A percentile compares a stretch with the other conserved stretches of the same genome.
These are phyloP conservation scores for Bimuria novae-zelandiae DNA, from an alignment of 2,329 filamentous ascomycete species.

Conservation along the genomic window DNA sequence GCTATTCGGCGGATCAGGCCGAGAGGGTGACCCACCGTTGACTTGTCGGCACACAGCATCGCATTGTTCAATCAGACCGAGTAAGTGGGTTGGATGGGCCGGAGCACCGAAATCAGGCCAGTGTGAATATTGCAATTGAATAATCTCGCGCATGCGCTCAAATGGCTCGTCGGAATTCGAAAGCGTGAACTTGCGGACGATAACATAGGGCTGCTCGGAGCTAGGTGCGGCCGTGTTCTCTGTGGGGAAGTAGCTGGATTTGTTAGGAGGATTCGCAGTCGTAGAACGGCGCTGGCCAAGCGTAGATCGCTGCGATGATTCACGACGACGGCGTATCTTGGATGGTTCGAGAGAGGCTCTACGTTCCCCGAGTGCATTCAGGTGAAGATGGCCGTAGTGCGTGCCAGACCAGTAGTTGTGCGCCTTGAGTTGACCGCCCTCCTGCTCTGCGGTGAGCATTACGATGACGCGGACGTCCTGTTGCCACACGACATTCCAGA, in stretches of 20 bases:
- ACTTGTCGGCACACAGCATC: slow-evolving; percentile 68
- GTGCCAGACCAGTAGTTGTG: slow-evolving; percentile 88
- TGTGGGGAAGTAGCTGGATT: slow-evolving; percentile 35
- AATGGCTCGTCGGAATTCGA: slow-evolving; percentile 79
- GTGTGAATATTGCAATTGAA: slow-evolving; percentile 90
- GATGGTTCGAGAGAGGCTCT: slow-evolving; percentile 73
- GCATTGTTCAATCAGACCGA: slow-evolving; percentile 87
- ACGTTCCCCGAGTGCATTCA: slow-evolving; percentile 80
- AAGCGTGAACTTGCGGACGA: slow-evolving; percentile 84
- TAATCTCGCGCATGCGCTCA: slow-evolving; percentile 85
- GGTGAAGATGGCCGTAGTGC: slow-evolving; percentile 75
- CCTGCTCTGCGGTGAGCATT: slow-evolving; percentile 92
- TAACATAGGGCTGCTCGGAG: slow-evolving; percentile 72
- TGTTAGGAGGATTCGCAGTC: slow-evolving; percentile 25
- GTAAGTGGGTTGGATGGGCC: slow-evolving; percentile 82
- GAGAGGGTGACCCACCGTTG: slow-evolving; percentile 56
- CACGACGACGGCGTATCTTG: slow-evolving; percentile 54
- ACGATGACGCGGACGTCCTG: slow-evolving; percentile 94
- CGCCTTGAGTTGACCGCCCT: slow-evolving; percentile 92
- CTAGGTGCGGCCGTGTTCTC: slow-evolving; percentile 30
- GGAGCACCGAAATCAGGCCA: slow-evolving; percentile 98
- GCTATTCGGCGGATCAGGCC: slow-evolving; percentile 57
- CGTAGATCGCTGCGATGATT: slow-evolving; percentile 37
- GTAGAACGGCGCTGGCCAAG: slow-evolving; percentile 44
- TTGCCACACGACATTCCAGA: slow-evolving; percentile 98